A percentile compares a stretch with the other conserved stretches of the same genome.
Conservation (phyloP, 2,329 filamentous ascomycete species). For the Trichoderma arundinaceum region DNA sequence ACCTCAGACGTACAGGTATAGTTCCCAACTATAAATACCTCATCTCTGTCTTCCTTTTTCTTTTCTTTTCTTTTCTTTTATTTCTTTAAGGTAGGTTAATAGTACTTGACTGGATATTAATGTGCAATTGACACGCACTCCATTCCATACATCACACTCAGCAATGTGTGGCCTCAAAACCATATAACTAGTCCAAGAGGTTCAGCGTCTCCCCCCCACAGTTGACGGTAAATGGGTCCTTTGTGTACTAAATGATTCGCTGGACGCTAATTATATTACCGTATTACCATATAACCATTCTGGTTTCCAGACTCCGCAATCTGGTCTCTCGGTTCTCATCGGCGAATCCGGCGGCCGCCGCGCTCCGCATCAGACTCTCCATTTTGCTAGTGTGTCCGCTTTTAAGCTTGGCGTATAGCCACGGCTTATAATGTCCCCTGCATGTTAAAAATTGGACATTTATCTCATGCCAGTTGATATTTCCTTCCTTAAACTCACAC, state of each 20-base stretch:
- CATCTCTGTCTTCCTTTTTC: too few relatives aligned
- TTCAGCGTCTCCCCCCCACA: too few relatives aligned
- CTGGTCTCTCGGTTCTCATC: constrained; percentile 17
- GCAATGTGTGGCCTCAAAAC: too few relatives aligned
- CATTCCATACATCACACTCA: too few relatives aligned
- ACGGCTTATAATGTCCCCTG: neutral
- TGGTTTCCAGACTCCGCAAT: constrained; percentile 9
- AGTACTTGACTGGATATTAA: too few relatives aligned
- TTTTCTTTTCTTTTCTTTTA: neutral
- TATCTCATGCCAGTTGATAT: neutral
- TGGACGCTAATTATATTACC: too few relatives aligned
- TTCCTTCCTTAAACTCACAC: neutral
- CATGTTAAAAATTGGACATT: neutral
- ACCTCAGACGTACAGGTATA: neutral
- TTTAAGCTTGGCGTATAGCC: constrained; percentile 17
- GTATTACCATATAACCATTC: neutral
- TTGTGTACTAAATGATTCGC: too few relatives aligned
- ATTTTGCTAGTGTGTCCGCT: neutral
- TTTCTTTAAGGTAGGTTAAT: too few relatives aligned
- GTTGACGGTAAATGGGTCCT: too few relatives aligned
- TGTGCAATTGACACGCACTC: too few relatives aligned
- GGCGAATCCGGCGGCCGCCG: constrained; percentile 22
- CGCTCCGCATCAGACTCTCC: constrained; percentile 17
- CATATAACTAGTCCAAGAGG: too few relatives aligned
- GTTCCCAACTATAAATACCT: too few relatives aligned